Conservation (phyloP, 108 stramenopile genomes). For the Hondaea fermentalgiana region DNA sequence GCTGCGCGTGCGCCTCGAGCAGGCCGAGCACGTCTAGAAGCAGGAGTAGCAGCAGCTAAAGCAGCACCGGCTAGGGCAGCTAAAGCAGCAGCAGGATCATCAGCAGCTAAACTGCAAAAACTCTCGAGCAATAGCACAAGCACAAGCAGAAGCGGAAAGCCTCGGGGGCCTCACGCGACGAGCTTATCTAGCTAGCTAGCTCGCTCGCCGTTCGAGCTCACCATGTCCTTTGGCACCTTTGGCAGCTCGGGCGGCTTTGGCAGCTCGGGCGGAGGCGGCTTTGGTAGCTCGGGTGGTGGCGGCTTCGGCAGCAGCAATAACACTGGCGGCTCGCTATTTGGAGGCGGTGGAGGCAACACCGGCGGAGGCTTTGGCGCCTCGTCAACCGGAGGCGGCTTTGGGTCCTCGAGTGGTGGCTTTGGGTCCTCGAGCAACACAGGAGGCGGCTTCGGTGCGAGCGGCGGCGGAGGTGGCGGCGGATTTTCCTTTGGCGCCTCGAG, state of each 20-base stretch:
- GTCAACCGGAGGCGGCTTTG: neutral
- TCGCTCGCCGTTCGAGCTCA: too few relatives aligned
- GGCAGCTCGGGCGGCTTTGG: neutral
- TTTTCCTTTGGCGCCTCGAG: conserved; percentile 30
- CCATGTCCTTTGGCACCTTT: neutral
- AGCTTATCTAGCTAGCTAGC: too few relatives aligned
- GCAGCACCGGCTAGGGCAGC: too few relatives aligned
- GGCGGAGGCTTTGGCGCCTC: conserved; percentile 7
- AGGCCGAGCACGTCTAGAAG: too few relatives aligned
- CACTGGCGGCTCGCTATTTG: neutral
- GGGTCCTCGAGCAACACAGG: neutral
- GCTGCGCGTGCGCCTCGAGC: too few relatives aligned
- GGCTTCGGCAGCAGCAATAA: neutral
- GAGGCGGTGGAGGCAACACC: neutral
- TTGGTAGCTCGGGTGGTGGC: neutral
- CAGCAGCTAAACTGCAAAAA: too few relatives aligned
- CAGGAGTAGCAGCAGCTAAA: too few relatives aligned
- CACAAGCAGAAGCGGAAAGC: too few relatives aligned
- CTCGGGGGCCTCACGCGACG: too few relatives aligned
- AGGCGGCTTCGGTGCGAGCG: neutral
- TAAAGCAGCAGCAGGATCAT: too few relatives aligned
- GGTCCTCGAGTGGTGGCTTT: neutral
- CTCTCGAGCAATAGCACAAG: too few relatives aligned
- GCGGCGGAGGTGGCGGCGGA: conserved; percentile 18
- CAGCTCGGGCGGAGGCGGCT: neutral